Conservation (phyloP, 2,329 filamentous ascomycete species). For the Rhexocercosporidium sp. region DNA sequence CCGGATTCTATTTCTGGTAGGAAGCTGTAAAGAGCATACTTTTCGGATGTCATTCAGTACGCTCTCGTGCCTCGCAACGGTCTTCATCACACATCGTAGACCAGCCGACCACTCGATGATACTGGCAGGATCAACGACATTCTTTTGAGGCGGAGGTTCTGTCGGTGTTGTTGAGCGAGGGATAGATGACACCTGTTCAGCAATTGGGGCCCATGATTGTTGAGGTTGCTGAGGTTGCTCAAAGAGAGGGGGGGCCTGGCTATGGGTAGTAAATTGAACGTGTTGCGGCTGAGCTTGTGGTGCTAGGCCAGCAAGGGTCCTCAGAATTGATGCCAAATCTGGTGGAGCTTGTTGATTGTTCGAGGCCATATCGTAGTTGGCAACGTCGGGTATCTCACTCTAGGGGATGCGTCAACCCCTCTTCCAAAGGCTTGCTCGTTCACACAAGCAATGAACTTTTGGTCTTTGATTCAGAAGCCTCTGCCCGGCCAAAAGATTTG, state of each 20-base stretch:
- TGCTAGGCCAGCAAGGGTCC: constrained; percentile 38
- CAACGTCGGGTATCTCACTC: background rate
- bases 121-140: constrained; percentile 47
- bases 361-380: constrained; percentile 31
- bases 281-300: constrained; percentile 28
- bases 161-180: constrained; percentile 21
- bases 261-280: constrained; percentile 17
- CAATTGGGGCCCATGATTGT: constrained; percentile 8
- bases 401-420: background rate
- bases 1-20: background rate
- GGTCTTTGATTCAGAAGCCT: too few relatives aligned
- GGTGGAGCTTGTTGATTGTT: constrained; percentile 33
- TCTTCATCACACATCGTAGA: constrained; percentile 55
- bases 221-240: constrained; percentile 8
- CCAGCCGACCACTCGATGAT: constrained; percentile 58
- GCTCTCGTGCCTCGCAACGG: constrained; percentile 51
- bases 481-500: too few relatives aligned
- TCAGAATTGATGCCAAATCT: constrained; percentile 42
- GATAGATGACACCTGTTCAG: constrained; percentile 5
- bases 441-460: too few relatives aligned
- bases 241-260: constrained; percentile 10
- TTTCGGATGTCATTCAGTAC: constrained; percentile 50
- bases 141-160: constrained; percentile 19
- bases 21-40: constrained; percentile 23
- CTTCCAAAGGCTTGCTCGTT: background rate